phyloP scores from a whole-genome alignment of 2,329 filamentous ascomycete genomes.

The Fusarium mangiferae region DNA sequence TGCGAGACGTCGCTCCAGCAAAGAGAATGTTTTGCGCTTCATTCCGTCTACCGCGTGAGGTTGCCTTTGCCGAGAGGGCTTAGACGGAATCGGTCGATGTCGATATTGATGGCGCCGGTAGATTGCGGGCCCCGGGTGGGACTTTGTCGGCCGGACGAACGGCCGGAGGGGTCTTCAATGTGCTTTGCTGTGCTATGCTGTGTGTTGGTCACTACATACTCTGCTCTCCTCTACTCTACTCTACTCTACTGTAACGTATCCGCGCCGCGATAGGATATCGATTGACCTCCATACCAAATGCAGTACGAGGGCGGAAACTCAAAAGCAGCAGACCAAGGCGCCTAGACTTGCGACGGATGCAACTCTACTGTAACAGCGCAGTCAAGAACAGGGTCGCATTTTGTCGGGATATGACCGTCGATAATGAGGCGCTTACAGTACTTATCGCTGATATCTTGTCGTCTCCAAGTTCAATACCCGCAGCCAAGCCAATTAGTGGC shows the following conservation, averaged over 20 bases:
- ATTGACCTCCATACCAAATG: conserved; percentile 1
- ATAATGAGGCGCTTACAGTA: conserved; percentile 12
- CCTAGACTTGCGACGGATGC: conserved; percentile 16
- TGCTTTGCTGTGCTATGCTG: not conserved
- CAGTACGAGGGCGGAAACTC: conserved; percentile 14
- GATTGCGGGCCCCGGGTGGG: conserved; percentile 23
- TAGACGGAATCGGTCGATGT: conserved; percentile 25
- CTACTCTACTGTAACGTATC: not conserved
- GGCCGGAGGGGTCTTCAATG: conserved; percentile 16
- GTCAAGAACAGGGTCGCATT: conserved; percentile 25
- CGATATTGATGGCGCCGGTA: conserved; percentile 11
- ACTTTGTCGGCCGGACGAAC: conserved; percentile 15
- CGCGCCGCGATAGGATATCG: conserved; percentile 2
- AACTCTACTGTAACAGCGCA: conserved; percentile 17
- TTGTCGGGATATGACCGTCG: conserved; percentile 18
- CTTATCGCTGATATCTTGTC: conserved; percentile 30
- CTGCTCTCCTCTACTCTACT: not conserved
- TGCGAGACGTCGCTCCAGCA: conserved; percentile 89
- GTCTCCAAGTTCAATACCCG: not conserved
- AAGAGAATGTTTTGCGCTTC: conserved; percentile 98
- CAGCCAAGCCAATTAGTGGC: conserved; percentile 6
- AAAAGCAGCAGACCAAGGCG: conserved; percentile 8
- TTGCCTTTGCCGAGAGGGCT: conserved; percentile 74
- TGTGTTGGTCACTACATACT: not conserved
- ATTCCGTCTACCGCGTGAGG: conserved; percentile 83